Evolutionary conservation across 768 basidiomycete species (phyloP).

Genomic region (Exidia glandulosa): DNA sequence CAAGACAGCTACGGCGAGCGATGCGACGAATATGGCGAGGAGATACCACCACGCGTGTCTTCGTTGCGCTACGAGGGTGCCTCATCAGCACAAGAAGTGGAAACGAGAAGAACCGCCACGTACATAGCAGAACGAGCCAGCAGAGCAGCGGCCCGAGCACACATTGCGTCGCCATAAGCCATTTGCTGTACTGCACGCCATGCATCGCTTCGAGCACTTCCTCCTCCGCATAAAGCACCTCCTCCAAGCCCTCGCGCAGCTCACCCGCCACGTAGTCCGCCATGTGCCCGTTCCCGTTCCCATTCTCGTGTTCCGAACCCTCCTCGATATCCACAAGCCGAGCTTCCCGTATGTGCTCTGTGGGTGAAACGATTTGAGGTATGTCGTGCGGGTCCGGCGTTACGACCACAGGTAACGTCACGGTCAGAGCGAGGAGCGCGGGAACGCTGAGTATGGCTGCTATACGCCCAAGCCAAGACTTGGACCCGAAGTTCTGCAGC

Average conservation of each 20-base stretch:
- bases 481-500: conserved; percentile 57
- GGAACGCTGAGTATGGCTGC: conserved; percentile 77
- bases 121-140: conserved; percentile 65
- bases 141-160: conserved; percentile 72
- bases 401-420: conserved; percentile 86
- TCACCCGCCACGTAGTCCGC: background rate
- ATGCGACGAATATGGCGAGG: conserved; percentile 42
- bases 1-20: conserved; percentile 39
- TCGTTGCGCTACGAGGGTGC: conserved; percentile 31
- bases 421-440: conserved; percentile 71
- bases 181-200: conserved; percentile 60
- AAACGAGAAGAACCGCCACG: conserved; percentile 19
- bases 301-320: conserved; percentile 14
- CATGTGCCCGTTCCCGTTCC: background rate
- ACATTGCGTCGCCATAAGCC: conserved; percentile 79
- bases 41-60: conserved; percentile 38
- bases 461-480: conserved; percentile 59
- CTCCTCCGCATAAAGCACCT: conserved; percentile 61
- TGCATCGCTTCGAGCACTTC: conserved; percentile 61
- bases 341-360: conserved; percentile 21
- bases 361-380: conserved; percentile 3
- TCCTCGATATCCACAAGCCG: conserved; percentile 63
- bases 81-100: background rate
- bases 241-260: conserved; percentile 41
- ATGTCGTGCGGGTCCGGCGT: conserved; percentile 45